Percentiles rank a stretch among this genome's conserved stretches.
Conservation (phyloP, 768 basidiomycete species). For the Serendipita indica region DNA sequence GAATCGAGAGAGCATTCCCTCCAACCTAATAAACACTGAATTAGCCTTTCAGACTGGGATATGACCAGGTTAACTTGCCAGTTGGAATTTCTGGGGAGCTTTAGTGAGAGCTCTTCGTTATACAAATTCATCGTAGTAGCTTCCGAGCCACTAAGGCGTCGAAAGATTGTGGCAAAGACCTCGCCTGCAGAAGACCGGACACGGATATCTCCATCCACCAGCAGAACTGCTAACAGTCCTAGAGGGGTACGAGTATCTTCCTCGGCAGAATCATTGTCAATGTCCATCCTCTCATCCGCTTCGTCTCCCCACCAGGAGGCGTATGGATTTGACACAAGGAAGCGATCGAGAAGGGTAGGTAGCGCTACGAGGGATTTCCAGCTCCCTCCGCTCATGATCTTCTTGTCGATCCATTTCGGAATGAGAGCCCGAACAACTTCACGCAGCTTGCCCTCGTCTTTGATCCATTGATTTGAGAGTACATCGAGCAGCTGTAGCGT, state of each 20-base stretch:
- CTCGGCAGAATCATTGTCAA: slow-evolving; percentile 22
- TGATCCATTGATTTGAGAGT: slow-evolving; percentile 47
- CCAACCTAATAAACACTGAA: slow-evolving; percentile 35
- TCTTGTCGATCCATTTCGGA: neutral
- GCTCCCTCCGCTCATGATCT: slow-evolving; percentile 1
- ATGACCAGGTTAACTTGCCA: slow-evolving; percentile 30
- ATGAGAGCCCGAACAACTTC: neutral
- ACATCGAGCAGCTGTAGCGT: slow-evolving; percentile 48
- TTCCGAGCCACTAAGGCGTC: slow-evolving; percentile 25
- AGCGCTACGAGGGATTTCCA: neutral
- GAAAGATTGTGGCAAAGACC: slow-evolving; percentile 41
- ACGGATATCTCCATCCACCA: slow-evolving; percentile 61
- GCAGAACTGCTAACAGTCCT: slow-evolving; percentile 36
- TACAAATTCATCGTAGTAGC: slow-evolving; percentile 31
- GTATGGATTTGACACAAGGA: neutral
- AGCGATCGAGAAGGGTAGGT: neutral
- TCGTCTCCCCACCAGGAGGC: neutral
- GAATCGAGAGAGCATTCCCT: slow-evolving; percentile 58
- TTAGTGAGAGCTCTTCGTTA: slow-evolving; percentile 27
- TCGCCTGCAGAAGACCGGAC: slow-evolving; percentile 66
- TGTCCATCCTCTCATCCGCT: slow-evolving; percentile 10
- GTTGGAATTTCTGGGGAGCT: slow-evolving; percentile 31
- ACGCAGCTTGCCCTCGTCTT: slow-evolving; percentile 15
- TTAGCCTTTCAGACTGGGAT: neutral
- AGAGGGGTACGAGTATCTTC: slow-evolving; percentile 26